A percentile compares a stretch with the other conserved stretches of the same genome.
phyloP scores from a whole-genome alignment of 2,329 filamentous ascomycete genomes.

The Helotiales sp. region DNA sequence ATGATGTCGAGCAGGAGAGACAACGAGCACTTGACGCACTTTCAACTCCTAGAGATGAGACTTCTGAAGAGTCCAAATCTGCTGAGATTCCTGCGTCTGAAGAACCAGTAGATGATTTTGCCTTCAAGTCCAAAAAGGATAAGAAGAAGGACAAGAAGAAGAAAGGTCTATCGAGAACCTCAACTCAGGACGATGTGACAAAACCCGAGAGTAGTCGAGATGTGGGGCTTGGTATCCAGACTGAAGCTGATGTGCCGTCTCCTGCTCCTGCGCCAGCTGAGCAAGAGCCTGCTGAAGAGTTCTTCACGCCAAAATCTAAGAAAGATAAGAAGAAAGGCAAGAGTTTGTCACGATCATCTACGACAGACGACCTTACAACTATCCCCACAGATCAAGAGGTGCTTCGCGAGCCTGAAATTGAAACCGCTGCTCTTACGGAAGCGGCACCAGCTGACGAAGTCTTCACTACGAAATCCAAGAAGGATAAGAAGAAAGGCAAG shows the following conservation, averaged over 20 bases:
- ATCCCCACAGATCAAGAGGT: background rate
- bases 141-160: constrained; percentile 39
- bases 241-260: background rate
- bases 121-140: constrained; percentile 38
- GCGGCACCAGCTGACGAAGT: constrained; percentile 11
- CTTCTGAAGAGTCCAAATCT: background rate
- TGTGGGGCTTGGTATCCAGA: background rate
- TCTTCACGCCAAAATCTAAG: background rate
- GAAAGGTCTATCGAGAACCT: constrained; percentile 15
- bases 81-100: background rate
- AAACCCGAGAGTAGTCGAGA: background rate
- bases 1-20: constrained; percentile 15
- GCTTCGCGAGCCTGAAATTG: background rate
- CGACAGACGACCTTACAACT: constrained; percentile 13
- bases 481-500: constrained; percentile 38
- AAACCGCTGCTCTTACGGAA: background rate
- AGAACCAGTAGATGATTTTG: constrained; percentile 24
- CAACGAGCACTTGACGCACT: constrained; percentile 19
- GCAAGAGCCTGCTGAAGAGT: constrained; percentile 5
- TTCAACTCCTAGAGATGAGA: constrained; percentile 11
- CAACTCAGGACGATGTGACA: background rate
- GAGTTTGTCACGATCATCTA: constrained; percentile 1
- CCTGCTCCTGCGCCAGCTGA: constrained; percentile 1
- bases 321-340: constrained; percentile 44
- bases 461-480: constrained; percentile 35